Conservation (phyloP, 352 stramenopile species). For the Phytopythium aichiense region DNA sequence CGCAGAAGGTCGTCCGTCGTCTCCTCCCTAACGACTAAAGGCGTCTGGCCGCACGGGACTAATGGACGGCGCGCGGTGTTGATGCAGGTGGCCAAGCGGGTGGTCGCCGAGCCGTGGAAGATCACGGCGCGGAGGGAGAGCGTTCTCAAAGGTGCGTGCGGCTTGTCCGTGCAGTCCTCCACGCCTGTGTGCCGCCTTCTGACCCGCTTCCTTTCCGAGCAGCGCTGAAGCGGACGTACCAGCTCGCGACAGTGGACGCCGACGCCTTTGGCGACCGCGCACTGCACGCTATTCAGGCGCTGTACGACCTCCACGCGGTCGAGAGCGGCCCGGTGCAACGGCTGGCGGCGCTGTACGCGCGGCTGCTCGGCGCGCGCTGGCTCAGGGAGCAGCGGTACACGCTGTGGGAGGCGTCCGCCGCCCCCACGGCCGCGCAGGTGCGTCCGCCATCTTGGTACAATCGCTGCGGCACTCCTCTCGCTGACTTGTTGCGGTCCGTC, state of each 20-base stretch:
- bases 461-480: background rate
- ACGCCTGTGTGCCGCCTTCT: background rate
- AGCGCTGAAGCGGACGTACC: constrained; percentile 38
- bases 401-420: constrained; percentile 32
- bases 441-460: background rate
- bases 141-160: constrained; percentile 32
- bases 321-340: constrained; percentile 42
- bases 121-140: constrained; percentile 32
- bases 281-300: constrained; percentile 55
- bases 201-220: background rate
- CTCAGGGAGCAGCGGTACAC: constrained; percentile 37
- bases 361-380: constrained; percentile 51
- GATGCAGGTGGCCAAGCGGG: constrained; percentile 42
- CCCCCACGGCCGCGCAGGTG: constrained; percentile 48
- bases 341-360: constrained; percentile 47
- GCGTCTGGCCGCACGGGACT: too few relatives aligned
- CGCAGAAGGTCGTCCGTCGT: constrained; percentile 38
- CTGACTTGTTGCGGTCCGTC: background rate
- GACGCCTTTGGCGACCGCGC: constrained; percentile 19
- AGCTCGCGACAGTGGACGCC: constrained; percentile 14
- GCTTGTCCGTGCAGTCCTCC: background rate
- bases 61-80: too few relatives aligned
- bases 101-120: constrained; percentile 60
- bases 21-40: too few relatives aligned
- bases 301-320: constrained; percentile 61